Percentiles rank a stretch among this genome's conserved stretches.
Evolutionary conservation across 2,329 filamentous ascomycete genomes (phyloP).

Genomic region (Calonectria montana): DNA sequence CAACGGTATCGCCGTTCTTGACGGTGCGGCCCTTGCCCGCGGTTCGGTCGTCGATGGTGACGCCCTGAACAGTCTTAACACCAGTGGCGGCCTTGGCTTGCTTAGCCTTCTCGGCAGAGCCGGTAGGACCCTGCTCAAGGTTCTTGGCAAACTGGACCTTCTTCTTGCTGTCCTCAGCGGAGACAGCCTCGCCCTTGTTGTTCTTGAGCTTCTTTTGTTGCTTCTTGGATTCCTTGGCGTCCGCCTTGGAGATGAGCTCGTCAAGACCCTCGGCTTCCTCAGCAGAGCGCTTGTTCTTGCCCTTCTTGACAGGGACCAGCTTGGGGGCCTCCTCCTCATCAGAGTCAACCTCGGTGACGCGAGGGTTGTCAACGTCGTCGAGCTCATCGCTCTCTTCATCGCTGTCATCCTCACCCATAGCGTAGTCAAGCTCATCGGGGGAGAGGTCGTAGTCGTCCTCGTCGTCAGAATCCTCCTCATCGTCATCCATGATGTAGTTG

Average conservation of each 20-base stretch:
- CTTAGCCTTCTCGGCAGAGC: conserved; percentile 65
- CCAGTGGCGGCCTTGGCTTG: conserved; percentile 65
- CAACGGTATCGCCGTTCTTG: conserved; percentile 90
- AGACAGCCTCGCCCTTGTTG: conserved; percentile 91
- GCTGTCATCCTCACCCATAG: conserved; percentile 78
- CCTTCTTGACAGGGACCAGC: conserved; percentile 70
- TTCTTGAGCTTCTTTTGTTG: conserved; percentile 99
- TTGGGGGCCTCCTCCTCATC: conserved; percentile 79
- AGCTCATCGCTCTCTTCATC: conserved; percentile 81
- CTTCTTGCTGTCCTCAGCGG: conserved; percentile 71
- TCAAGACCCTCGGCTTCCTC: conserved; percentile 81
- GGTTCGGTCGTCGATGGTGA: conserved; percentile 97
- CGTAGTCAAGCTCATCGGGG: conserved; percentile 81
- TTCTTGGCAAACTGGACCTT: conserved; percentile 99
- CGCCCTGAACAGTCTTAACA: conserved; percentile 85
- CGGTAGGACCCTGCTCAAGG: conserved; percentile 94
- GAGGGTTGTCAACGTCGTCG: conserved; percentile 81
- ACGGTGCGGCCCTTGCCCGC: conserved; percentile 83
- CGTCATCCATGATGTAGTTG: conserved; percentile 88
- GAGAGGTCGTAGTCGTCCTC: conserved; percentile 85
- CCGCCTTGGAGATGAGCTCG: conserved; percentile 84
- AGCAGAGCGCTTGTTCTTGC: conserved; percentile 95
- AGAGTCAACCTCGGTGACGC: conserved; percentile 82
- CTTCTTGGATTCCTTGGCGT: conserved; percentile 91
- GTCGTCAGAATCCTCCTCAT: conserved; percentile 72